Percentiles rank a stretch among this genome's conserved stretches.
Conservation (phyloP, 208 protist genomes). For the Angomonas ambiguus region DNA sequence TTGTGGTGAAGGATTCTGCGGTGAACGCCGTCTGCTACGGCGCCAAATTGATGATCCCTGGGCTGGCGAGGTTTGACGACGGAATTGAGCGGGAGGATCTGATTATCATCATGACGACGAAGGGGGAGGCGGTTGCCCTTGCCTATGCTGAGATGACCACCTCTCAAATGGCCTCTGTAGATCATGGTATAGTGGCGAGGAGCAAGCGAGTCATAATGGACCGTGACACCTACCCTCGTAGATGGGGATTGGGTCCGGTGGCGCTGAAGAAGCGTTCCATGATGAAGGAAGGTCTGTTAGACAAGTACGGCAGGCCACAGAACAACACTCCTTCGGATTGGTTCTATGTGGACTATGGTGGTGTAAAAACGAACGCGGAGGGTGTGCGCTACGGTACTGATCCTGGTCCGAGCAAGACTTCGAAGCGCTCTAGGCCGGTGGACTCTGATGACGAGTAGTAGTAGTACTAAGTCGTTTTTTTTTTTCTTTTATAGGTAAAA, state of each 20-base stretch:
- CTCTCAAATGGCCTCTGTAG: conserved; percentile 94
- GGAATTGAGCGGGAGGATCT: conserved; percentile 96
- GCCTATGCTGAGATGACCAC: conserved; percentile 99
- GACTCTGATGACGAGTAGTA: conserved; percentile 56
- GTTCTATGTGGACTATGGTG: conserved; percentile 94
- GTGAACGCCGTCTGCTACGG: conserved; percentile 99
- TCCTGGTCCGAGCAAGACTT: conserved; percentile 30
- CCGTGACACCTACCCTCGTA: conserved; percentile 98
- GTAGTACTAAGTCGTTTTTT: not conserved
- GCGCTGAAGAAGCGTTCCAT: conserved; percentile 96
- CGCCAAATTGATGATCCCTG: conserved; percentile 99
- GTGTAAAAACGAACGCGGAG: conserved; percentile 82
- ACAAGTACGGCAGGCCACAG: conserved; percentile 98
- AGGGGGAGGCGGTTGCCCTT: conserved; percentile 99
- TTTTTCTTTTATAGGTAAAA: not conserved
- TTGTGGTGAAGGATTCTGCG: conserved; percentile 99
- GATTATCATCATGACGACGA: conserved; percentile 99
- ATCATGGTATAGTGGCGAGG: conserved; percentile 97
- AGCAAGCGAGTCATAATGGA: conserved; percentile 99
- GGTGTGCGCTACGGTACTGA: conserved; percentile 72
- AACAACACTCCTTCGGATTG: conserved; percentile 96
- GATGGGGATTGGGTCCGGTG: conserved; percentile 97
- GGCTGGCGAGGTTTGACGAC: conserved; percentile 96
- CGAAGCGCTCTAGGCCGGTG: conserved; percentile 48
- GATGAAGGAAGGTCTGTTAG: conserved; percentile 96